Evolutionary conservation across 805 yeast genomes (phyloP).

Genomic region (Candida multigemmis): DNA sequence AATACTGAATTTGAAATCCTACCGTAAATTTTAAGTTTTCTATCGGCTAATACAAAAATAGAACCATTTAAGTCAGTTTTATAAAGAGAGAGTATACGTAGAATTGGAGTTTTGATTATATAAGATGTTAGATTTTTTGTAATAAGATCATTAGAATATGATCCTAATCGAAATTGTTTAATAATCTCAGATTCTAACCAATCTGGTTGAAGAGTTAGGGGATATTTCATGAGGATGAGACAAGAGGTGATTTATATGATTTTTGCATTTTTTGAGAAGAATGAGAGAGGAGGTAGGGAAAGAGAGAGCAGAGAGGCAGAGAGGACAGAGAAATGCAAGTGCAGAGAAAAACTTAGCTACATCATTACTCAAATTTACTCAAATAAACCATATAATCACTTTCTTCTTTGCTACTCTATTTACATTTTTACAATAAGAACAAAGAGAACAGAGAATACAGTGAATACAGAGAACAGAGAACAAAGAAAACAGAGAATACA

Average conservation of each 20-base stretch:
- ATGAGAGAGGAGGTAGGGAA: too few species aligned
- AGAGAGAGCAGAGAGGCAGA: too few species aligned
- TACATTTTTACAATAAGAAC: constrained; percentile 1
- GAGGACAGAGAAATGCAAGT: too few species aligned
- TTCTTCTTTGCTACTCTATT: not conserved
- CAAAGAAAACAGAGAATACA: not conserved
- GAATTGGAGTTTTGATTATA: constrained; percentile 11
- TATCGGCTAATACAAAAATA: constrained; percentile 22
- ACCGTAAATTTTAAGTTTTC: constrained; percentile 19
- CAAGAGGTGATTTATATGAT: too few species aligned
- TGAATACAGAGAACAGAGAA: not conserved
- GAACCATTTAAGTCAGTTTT: constrained; percentile 12
- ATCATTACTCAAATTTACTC: too few species aligned
- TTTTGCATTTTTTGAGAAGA: too few species aligned
- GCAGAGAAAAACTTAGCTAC: too few species aligned
- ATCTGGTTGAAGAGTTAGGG: constrained; percentile 13
- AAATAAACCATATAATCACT: not conserved
- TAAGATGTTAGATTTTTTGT: constrained; percentile 4
- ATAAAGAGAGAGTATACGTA: constrained; percentile 18
- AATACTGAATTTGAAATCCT: constrained; percentile 18
- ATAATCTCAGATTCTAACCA: constrained; percentile 13
- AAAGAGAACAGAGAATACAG: constrained; percentile 1
- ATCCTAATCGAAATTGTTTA: constrained; percentile 8
- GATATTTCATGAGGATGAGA: constrained; percentile 2
- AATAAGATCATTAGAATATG: constrained; percentile 2